Evolutionary conservation across 2,329 filamentous ascomycete species (phyloP).

Genomic region (Penicillium sp.): DNA sequence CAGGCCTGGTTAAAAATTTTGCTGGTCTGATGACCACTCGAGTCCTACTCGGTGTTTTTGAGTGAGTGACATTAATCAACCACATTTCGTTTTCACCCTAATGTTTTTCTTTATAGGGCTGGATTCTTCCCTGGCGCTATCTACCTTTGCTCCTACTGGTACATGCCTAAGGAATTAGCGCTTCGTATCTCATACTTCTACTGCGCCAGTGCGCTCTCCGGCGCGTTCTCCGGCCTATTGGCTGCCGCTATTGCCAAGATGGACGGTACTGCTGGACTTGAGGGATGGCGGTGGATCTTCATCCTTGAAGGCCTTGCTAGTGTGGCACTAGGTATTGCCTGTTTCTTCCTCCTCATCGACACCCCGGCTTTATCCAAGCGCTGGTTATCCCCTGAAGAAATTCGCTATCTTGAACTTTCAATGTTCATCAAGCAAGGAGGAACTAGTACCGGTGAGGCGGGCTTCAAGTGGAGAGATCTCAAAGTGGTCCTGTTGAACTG

Average conservation of each 20-base stretch:
- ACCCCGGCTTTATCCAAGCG: slow-evolving; percentile 37
- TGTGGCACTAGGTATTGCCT: slow-evolving; percentile 39
- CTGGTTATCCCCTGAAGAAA: slow-evolving; percentile 43
- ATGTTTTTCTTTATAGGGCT: slow-evolving; percentile 5
- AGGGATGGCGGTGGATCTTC: slow-evolving; percentile 52
- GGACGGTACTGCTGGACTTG: slow-evolving; percentile 46
- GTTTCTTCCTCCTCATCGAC: slow-evolving; percentile 47
- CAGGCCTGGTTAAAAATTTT: slow-evolving; percentile 19
- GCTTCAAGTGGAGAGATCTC: slow-evolving; percentile 36
- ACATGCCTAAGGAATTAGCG: slow-evolving; percentile 21
- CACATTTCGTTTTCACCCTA: neutral
- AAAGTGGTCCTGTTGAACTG: slow-evolving; percentile 38
- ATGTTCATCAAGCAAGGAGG: slow-evolving; percentile 32
- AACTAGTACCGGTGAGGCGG: neutral
- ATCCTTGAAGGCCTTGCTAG: slow-evolving; percentile 49
- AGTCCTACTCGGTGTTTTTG: slow-evolving; percentile 17
- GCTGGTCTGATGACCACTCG: slow-evolving; percentile 13
- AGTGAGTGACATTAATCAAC: slow-evolving; percentile 1
- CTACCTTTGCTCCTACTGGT: slow-evolving; percentile 28
- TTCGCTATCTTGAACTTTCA: slow-evolving; percentile 38
- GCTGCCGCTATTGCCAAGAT: slow-evolving; percentile 51
- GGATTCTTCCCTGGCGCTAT: slow-evolving; percentile 29
- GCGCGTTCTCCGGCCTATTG: slow-evolving; percentile 51
- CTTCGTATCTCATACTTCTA: slow-evolving; percentile 27
- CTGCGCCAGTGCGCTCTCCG: slow-evolving; percentile 34